A percentile compares a stretch with the other conserved stretches of the same genome.
Evolutionary conservation across 1,284 basidiomycete genomes (phyloP).

Genomic region (Wallemia ichthyophaga): DNA sequence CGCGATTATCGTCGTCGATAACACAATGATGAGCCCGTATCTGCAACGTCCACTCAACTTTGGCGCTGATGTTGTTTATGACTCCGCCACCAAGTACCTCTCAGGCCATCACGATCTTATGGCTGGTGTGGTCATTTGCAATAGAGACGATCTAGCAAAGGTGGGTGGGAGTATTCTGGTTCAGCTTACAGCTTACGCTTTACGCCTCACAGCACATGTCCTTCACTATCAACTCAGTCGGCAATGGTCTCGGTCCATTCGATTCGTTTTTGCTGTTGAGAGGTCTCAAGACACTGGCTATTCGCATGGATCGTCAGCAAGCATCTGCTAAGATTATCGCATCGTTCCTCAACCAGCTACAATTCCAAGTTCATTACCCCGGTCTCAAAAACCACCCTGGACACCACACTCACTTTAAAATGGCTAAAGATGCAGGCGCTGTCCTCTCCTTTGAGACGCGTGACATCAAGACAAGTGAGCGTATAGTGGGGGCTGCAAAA

Average conservation of each 20-base stretch:
- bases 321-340: constrained; percentile 56
- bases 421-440: constrained; percentile 67
- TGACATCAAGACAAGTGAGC: constrained; percentile 64
- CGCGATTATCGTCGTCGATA: constrained; percentile 75
- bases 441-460: constrained; percentile 87
- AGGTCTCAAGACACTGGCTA: constrained; percentile 82
- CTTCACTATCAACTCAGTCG: constrained; percentile 83
- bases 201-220: constrained; percentile 41
- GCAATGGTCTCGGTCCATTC: constrained; percentile 84
- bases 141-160: constrained; percentile 66
- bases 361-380: constrained; percentile 82
- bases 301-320: constrained; percentile 90
- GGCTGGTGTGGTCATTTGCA: constrained; percentile 81
- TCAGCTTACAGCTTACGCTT: constrained; percentile 1
- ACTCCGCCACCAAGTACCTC: constrained; percentile 92
- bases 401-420: constrained; percentile 56
- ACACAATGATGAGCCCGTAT: constrained; percentile 99
- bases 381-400: constrained; percentile 59
- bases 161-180: constrained; percentile 16
- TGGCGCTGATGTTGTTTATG: constrained; percentile 88
- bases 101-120: constrained; percentile 97
- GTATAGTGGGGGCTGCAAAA: constrained; percentile 67
- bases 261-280: constrained; percentile 87
- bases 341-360: constrained; percentile 51
- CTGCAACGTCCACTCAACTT: constrained; percentile 82